Evolutionary conservation across 176 grass and related monocot genomes (phyloP), one percentile per base, ranked within the genome.

Genomic region (Cenchrus fungigraminus): DNA sequence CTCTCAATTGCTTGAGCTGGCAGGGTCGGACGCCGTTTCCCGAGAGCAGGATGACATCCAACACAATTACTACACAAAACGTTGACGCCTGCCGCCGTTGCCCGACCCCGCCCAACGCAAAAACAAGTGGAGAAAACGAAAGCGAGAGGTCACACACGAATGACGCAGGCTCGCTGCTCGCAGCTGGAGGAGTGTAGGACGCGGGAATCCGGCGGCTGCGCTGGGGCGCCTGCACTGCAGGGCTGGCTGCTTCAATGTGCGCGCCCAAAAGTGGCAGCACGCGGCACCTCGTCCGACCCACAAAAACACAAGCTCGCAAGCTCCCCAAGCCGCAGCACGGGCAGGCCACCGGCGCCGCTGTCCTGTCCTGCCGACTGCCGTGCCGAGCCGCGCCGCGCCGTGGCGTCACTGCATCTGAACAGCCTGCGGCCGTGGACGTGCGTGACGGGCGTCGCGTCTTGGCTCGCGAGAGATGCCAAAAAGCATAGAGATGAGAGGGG

Each of bases 201-300:
- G 68, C 68, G 68, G 68, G 68, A 71, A 71, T 71, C 68, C 68
- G 68, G 68, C 68, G 68, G 68, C 68, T 6, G 42, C 67, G 8
- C 17, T 40, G 51, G 12, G 10, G 9, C 9, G 9, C 11, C 49
- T 50, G 10, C 49, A 50, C 31, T 32, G 31, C 31, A 32, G 31
- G 51, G 45, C 45, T 46, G 50, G 12, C 72, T 17, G 29, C 65
- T 77, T 51, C 32, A 66, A 60, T 64, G 77, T 86, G 72, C 50
- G 76, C 84, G 87, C 77, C 87, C 79, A 75, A 81, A 89, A 89
- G 70, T 89, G 82, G 82, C 77, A 85, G 52, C 50, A 65, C 32
- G 82, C 60, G 16, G 76, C 82, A 84, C 76, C 87, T 85, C 82
- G 82, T 80, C 82, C 43, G 14, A 81, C 74, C 71, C 28, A 81